Conservation (phyloP, 805 yeast species). For the Teunomyces stri region DNA sequence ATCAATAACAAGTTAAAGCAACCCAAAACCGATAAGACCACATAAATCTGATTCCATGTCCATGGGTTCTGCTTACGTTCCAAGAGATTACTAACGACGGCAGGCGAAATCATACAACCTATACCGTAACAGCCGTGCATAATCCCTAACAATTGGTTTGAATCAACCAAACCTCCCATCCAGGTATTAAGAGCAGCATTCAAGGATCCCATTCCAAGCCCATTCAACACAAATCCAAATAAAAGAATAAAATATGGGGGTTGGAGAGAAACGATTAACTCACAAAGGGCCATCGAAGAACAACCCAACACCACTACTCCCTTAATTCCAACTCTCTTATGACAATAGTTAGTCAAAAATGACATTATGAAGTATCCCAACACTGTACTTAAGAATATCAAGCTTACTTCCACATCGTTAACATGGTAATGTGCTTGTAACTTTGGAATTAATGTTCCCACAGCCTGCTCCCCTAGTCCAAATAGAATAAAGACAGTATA, state of each 20-base stretch:
- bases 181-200: conserved; percentile 58
- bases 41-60: conserved; percentile 49
- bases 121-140: conserved; percentile 54
- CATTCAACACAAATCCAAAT: conserved; percentile 39
- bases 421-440: conserved; percentile 47
- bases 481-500: conserved; percentile 42
- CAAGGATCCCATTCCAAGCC: conserved; percentile 55
- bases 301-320: conserved; percentile 43
- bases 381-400: conserved; percentile 51
- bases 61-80: conserved; percentile 36
- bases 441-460: conserved; percentile 58
- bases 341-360: conserved; percentile 42
- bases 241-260: conserved; percentile 45
- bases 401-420: conserved; percentile 47
- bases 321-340: conserved; percentile 44
- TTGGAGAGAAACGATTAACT: conserved; percentile 33
- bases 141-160: conserved; percentile 50
- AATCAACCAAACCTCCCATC: conserved; percentile 45
- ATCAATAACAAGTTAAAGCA: conserved; percentile 20
- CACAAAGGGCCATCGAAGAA: conserved; percentile 34
- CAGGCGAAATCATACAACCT: conserved; percentile 53
- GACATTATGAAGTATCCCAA: conserved; percentile 58
- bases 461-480: conserved; percentile 60
- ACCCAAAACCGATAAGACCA: conserved; percentile 30
- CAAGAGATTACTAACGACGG: conserved; percentile 41